Evolutionary conservation across 257 asterid genomes (phyloP).

Genomic region (Solanum sitiens): DNA sequence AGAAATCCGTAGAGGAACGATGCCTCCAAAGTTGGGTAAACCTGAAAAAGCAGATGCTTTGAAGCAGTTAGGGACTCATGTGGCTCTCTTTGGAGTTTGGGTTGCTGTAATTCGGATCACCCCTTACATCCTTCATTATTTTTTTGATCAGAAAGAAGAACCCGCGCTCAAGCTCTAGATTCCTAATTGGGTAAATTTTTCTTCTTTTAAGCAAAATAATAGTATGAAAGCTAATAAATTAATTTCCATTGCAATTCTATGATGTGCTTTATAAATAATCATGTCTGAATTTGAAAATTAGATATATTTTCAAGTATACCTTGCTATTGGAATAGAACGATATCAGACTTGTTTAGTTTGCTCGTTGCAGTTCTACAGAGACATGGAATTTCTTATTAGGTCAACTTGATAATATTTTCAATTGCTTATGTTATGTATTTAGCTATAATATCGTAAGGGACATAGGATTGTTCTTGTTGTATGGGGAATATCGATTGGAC

Average conservation of each 20-base stretch:
- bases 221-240: not conserved
- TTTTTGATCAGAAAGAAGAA: conserved; percentile 49
- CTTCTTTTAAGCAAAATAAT: not conserved
- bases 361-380: not conserved
- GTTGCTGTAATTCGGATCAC: conserved; percentile 62
- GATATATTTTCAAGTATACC: not conserved
- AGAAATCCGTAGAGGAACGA: conserved; percentile 3
- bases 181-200: not conserved
- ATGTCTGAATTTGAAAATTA: not conserved
- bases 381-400: not conserved
- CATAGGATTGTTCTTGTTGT: not conserved
- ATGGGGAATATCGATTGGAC: not conserved
- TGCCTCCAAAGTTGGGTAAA: conserved; percentile 78
- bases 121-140: conserved; percentile 66
- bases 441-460: not conserved
- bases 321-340: not conserved
- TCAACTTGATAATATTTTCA: not conserved
- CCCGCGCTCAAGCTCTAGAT: conserved; percentile 46
- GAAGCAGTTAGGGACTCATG: conserved; percentile 81
- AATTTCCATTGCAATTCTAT: not conserved
- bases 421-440: not conserved
- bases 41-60: conserved; percentile 86
- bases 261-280: not conserved
- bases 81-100: conserved; percentile 67
- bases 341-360: not conserved